These are phyloP conservation scores for Sequoiadendron giganteum DNA, from an alignment of 75 land plant species.

Conservation along the genomic window DNA sequence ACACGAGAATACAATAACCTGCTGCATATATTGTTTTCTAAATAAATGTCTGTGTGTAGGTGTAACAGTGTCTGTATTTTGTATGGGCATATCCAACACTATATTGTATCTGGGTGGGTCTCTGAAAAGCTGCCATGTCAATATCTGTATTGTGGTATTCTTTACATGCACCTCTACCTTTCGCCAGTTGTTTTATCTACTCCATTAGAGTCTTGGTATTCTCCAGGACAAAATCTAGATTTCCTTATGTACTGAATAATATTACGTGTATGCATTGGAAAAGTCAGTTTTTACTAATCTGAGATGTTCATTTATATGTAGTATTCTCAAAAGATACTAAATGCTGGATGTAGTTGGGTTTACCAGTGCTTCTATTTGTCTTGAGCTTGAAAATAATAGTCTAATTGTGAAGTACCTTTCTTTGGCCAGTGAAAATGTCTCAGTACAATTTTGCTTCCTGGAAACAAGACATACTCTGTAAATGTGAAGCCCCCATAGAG, in stretches of 20 bases:
- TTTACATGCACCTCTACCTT: background rate
- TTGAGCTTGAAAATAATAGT: background rate
- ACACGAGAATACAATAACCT: no score
- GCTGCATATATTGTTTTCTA: no score
- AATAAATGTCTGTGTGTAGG: no score
- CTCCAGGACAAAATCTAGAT: background rate
- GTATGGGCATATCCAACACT: background rate
- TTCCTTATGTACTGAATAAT: background rate
- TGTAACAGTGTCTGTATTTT: no score
- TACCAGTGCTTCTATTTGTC: constrained; percentile 2
- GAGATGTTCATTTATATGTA: no score
- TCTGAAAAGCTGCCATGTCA: background rate
- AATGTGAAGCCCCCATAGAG: background rate
- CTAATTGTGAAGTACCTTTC: background rate
- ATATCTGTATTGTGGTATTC: no score
- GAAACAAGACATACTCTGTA: background rate
- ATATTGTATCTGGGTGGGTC: no score
- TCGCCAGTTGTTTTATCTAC: background rate
- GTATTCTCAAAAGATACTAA: background rate
- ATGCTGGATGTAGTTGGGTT: background rate
- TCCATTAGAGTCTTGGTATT: background rate
- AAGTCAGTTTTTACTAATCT: background rate
- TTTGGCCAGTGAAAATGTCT: background rate
- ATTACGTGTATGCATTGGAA: background rate
- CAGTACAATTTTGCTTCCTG: background rate